Evolutionary conservation across 1,284 basidiomycete species (phyloP).

Genomic region (Athelia sp.): DNA sequence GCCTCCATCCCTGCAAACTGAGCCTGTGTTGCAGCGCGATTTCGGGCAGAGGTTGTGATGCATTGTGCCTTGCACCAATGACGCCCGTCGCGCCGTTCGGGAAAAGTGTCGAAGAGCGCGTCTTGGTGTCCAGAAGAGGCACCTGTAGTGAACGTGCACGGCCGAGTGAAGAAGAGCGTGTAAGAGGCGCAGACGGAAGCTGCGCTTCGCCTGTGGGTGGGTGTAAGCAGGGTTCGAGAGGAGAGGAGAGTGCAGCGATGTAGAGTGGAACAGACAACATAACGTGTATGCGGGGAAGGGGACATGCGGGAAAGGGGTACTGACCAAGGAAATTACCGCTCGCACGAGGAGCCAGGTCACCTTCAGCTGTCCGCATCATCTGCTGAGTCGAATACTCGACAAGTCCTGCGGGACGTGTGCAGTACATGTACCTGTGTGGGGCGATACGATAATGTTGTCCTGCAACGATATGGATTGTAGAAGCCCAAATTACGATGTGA

Average conservation of each 20-base stretch:
- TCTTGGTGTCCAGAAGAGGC: slow-evolving; percentile 65
- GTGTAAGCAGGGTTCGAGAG: slow-evolving; percentile 1
- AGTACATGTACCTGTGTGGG: too few relatives aligned
- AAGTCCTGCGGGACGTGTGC: too few relatives aligned
- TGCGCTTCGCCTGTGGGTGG: slow-evolving; percentile 60
- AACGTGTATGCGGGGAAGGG: slow-evolving; percentile 4
- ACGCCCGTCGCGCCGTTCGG: slow-evolving; percentile 36
- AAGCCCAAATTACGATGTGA: too few relatives aligned
- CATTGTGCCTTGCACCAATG: slow-evolving; percentile 53
- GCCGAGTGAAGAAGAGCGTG: slow-evolving; percentile 83
- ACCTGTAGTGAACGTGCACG: slow-evolving; percentile 61
- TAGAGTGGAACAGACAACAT: too few relatives aligned
- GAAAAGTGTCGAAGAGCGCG: slow-evolving; percentile 39
- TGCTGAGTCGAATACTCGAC: too few relatives aligned
- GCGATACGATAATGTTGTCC: too few relatives aligned
- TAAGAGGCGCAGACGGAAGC: slow-evolving; percentile 66
- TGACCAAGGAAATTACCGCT: slow-evolving; percentile 70
- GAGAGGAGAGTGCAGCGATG: slow-evolving; percentile 17
- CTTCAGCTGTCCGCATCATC: slow-evolving; percentile 51
- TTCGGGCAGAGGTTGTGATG: slow-evolving; percentile 28
- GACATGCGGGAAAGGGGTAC: slow-evolving; percentile 35
- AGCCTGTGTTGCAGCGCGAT: slow-evolving; percentile 43
- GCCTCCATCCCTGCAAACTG: too few relatives aligned
- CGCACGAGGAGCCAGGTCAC: slow-evolving; percentile 69
- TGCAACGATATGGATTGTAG: too few relatives aligned